phyloP scores from a whole-genome alignment of 2,329 filamentous ascomycete genomes.

The Pseudogymnoascus sp. region DNA sequence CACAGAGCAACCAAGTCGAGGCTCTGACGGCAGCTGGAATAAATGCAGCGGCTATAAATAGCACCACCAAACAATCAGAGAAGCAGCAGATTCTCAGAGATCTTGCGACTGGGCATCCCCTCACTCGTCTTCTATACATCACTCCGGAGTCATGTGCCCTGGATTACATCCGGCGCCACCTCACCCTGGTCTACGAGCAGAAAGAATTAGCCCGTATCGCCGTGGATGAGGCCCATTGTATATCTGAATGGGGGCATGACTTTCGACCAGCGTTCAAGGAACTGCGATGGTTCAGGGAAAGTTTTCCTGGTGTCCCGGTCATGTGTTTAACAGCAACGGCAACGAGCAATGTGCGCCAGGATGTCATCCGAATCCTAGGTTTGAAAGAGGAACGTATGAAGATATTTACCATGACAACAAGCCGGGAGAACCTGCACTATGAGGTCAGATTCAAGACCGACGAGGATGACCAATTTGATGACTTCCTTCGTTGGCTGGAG shows the following conservation, averaged over 20 bases:
- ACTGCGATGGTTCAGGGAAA: conserved; percentile 73
- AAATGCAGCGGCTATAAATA: conserved; percentile 77
- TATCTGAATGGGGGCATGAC: conserved; percentile 97
- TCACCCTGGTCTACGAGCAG: conserved; percentile 68
- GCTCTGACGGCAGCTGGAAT: conserved; percentile 66
- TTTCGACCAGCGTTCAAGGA: conserved; percentile 89
- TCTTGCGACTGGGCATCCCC: conserved; percentile 78
- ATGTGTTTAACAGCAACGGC: conserved; percentile 92
- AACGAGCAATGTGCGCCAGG: conserved; percentile 68
- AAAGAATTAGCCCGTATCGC: conserved; percentile 79
- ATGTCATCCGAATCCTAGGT: conserved; percentile 68
- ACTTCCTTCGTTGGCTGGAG: conserved; percentile 70
- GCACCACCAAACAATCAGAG: conserved; percentile 59
- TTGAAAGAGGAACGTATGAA: conserved; percentile 56
- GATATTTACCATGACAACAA: conserved; percentile 74
- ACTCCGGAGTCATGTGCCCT: conserved; percentile 82
- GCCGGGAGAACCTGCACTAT: conserved; percentile 78
- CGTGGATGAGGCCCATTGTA: conserved; percentile 92
- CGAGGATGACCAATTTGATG: conserved; percentile 59
- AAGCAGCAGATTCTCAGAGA: conserved; percentile 66
- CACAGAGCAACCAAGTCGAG: conserved; percentile 82
- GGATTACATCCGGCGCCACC: conserved; percentile 64
- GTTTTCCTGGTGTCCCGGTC: conserved; percentile 77
- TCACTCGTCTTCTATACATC: conserved; percentile 77
- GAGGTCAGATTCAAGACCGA: conserved; percentile 78